Percentiles rank a stretch among this genome's conserved stretches.
Evolutionary conservation across 805 yeast genomes (phyloP).

Genomic region (Lachancea sp.): DNA sequence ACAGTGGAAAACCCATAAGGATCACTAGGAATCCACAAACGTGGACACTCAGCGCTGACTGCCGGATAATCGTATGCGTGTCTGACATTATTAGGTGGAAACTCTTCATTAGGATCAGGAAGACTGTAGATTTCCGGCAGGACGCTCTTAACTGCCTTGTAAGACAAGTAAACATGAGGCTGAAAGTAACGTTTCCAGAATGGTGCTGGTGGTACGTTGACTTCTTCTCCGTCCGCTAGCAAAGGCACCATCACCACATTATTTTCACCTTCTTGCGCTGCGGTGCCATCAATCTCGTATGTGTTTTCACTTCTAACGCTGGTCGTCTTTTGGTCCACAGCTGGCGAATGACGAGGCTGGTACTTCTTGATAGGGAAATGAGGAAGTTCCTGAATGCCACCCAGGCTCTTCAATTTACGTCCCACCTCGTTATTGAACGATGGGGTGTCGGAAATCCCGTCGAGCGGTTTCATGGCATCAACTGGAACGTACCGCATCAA

Average conservation of each 20-base stretch:
- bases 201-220: constrained; percentile 33
- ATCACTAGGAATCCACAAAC: constrained; percentile 90
- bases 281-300: constrained; percentile 16
- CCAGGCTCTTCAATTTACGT: constrained; percentile 11
- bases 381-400: constrained; percentile 27
- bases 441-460: constrained; percentile 59
- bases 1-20: constrained; percentile 70
- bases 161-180: constrained; percentile 50
- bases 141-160: constrained; percentile 42
- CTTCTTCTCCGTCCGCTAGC: constrained; percentile 55
- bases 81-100: constrained; percentile 34
- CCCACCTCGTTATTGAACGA: constrained; percentile 33
- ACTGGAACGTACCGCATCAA: constrained; percentile 55
- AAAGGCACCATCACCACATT: constrained; percentile 43
- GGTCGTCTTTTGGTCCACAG: constrained; percentile 9
- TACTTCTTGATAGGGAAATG: constrained; percentile 27
- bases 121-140: constrained; percentile 57
- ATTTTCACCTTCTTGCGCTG: constrained; percentile 18
- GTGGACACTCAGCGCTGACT: constrained; percentile 59
- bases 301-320: constrained; percentile 19
- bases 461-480: constrained; percentile 70
- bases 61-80: constrained; percentile 78
- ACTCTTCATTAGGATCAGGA: constrained; percentile 37
- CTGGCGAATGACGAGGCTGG: constrained; percentile 12
- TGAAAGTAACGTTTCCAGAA: constrained; percentile 44